Base-by-base conservation (phyloP, 805 yeast genomes). In the Saturnispora galanensis region DNA sequence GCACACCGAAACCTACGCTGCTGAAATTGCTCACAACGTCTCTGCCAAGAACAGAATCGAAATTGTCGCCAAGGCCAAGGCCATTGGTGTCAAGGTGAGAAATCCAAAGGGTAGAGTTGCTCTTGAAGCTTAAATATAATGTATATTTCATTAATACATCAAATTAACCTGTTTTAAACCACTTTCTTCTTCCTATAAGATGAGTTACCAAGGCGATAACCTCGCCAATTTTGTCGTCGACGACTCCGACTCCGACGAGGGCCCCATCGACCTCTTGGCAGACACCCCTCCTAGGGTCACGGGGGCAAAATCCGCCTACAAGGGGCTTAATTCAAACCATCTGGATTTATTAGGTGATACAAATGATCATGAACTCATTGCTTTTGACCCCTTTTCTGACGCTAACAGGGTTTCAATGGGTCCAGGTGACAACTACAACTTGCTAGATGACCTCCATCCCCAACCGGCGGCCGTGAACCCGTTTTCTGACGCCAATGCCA, bases 1-100 rank as follows among this genome's bases (percentile, higher is more conserved):
- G 79, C 97, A 93, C 88, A 82, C 96, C 76, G 87, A 84, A 80
- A 77, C 96, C 64, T 93, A 86, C 75, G 98, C 99, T 71, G 99
- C 98, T 71, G 99, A 93, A 81, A 93, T 93, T 66, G 96, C 97
- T 64, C 96, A 87, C 89, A 86, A 84, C 73, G 93, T 93, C 62
- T 89, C 97, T 63, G 86, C 97, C 62, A 89, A 80, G 79, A 89
- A 93, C 93, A 88, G 99, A 81, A 89, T 89, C 67, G 89, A 76
- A 66, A 86, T 93, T 63, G 79, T 93, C 64, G 82, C 94, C 63
- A 88, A 86, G 77, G 99, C 99, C 66, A 90, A 88, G 83, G 86
- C 95, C 71, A 78, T 88, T 66, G 97, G 97, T 76, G 79, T 93
- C 69, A 89, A 88, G 82, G 96, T 93, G 67, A 93, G 98, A 81